Percentiles rank a stretch among this genome's conserved stretches.
phyloP scores from a whole-genome alignment of 805 yeast genomes.

The Starmerella tilneyi region DNA sequence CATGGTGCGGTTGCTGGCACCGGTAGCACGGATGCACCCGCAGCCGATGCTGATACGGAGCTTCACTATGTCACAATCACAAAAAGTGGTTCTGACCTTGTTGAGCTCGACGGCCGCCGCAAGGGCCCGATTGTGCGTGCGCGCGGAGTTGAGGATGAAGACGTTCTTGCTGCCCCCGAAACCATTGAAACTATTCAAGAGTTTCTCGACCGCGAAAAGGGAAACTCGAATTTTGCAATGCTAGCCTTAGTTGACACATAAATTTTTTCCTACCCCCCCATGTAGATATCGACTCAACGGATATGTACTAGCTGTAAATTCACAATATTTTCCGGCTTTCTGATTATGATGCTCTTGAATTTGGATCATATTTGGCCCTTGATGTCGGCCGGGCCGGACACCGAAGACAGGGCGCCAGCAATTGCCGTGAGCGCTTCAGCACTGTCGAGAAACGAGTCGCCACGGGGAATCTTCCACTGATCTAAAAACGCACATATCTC shows the following conservation, averaged over 20 bases:
- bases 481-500: constrained; percentile 1
- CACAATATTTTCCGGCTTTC: too few species aligned
- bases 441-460: background rate
- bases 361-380: constrained; percentile 56
- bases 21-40: constrained; percentile 35
- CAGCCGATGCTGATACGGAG: constrained; percentile 39
- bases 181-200: constrained; percentile 49
- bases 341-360: background rate
- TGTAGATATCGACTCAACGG: too few species aligned
- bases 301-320: too few species aligned
- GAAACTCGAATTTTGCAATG: constrained; percentile 48
- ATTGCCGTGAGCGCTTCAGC: constrained; percentile 9
- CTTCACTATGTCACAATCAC: constrained; percentile 71
- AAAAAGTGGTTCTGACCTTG: constrained; percentile 45
- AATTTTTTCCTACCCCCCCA: too few species aligned
- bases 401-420: background rate
- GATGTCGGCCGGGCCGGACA: constrained; percentile 61
- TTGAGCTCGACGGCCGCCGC: constrained; percentile 84
- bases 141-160: constrained; percentile 4
- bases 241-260: constrained; percentile 42
- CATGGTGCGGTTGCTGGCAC: constrained; percentile 33
- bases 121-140: constrained; percentile 55
- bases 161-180: constrained; percentile 35
- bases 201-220: constrained; percentile 45
- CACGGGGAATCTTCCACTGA: constrained; percentile 3